Base-by-base conservation (phyloP, 2,329 filamentous ascomycete species). In the Cladosporium sp. region DNA sequence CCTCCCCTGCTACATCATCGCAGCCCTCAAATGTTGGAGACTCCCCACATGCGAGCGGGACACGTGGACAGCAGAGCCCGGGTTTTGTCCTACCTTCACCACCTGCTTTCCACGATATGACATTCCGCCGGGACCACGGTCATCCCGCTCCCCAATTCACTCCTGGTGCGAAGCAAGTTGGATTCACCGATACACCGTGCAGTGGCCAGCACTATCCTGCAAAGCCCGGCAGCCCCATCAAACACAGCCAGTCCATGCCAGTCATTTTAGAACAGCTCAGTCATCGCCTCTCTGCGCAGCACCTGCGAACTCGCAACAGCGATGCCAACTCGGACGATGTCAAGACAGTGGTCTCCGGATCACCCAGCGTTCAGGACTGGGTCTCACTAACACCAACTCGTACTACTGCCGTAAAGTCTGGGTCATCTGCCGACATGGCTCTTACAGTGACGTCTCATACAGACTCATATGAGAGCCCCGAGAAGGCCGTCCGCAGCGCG, bases 221-320 rank as follows among this genome's bases (percentile, higher is more conserved):
- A 20, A 55, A 22, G 32, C 20, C 28, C 20, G 32, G 40, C 7
- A 55, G 39, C 20, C 34, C 40, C 20, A 55, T 55, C 19, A 45
- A 47, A 32, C 52, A 55, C 13, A 47, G 52, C 15, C 52, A 55
- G 40, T 55, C 52, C 6, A 47, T 55, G 52, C 52, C 52, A n/a
- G 4, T 28, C 24, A 53, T 53, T 19, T 19, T 37, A 1, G 25
- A 2, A 2, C 32, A 37, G 7, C 9, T 37, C 7, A 17, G 12
- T 4, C 20, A 37, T 5, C 34, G 34, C 7, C 19, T 50, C 15
- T 34, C 25, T 15, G 50, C 17, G 4, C 36, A 53, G 25, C 25
- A 34, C 10, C 25, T 53, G 19, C 4, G 17, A 15, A 24, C 37
- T 42, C 17, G 34, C 15, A 24, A 34, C 34, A 17, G 15, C 35